Evolutionary conservation across 2,329 filamentous ascomycete species (phyloP).

Genomic region (Neurospora crassa): DNA sequence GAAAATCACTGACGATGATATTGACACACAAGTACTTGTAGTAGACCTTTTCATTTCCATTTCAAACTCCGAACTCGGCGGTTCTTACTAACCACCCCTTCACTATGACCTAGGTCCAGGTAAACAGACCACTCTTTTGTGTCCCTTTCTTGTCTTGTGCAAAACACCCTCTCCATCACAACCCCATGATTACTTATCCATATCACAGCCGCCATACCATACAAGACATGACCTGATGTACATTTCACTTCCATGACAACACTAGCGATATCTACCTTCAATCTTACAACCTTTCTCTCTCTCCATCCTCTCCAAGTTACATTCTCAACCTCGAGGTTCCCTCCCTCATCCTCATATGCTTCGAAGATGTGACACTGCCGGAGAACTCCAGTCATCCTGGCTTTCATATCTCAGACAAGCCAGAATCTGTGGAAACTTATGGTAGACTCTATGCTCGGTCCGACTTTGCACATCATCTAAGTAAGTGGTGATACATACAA

Average conservation of each 20-base stretch:
- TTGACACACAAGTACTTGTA: background rate
- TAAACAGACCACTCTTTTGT: background rate
- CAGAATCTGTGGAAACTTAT: background rate
- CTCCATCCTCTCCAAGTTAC: background rate
- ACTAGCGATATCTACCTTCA: too few species aligned
- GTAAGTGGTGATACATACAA: too few species aligned
- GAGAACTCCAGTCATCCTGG: background rate
- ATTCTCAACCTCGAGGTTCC: background rate
- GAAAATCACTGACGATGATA: background rate
- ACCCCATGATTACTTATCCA: background rate
- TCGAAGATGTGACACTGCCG: background rate
- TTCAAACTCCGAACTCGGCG: background rate
- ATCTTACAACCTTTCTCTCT: background rate
- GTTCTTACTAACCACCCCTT: background rate
- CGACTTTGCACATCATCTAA: too few species aligned
- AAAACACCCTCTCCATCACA: background rate
- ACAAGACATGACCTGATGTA: background rate
- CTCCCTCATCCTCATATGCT: background rate
- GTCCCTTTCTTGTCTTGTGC: background rate
- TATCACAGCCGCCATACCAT: background rate
- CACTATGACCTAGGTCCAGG: background rate
- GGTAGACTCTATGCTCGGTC: too few species aligned
- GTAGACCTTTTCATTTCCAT: background rate
- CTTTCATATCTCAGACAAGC: background rate
- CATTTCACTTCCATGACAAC: background rate